Conservation (phyloP, 371 early-diverging fungal species). For the Apophysomyces sp. region DNA sequence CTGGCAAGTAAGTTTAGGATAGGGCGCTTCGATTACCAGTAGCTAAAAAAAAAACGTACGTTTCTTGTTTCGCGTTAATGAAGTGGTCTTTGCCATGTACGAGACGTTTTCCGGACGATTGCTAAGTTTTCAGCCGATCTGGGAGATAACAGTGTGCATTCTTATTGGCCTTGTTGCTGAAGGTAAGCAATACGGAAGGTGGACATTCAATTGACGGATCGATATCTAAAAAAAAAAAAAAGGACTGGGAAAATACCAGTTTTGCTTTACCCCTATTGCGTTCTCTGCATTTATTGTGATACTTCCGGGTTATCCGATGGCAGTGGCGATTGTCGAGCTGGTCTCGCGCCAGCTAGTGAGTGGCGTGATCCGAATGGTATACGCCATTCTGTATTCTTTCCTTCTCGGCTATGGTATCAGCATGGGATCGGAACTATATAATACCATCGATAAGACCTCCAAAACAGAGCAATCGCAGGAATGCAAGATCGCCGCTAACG, state of each 20-base stretch:
- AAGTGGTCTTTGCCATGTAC: constrained; percentile 44
- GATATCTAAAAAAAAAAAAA: neutral
- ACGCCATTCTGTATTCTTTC: constrained; percentile 77
- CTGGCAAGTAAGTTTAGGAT: constrained; percentile 41
- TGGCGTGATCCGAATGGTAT: constrained; percentile 81
- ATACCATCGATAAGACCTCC: constrained; percentile 28
- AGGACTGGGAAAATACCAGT: constrained; percentile 31
- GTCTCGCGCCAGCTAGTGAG: constrained; percentile 85
- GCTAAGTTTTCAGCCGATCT: constrained; percentile 52
- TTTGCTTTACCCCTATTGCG: constrained; percentile 53
- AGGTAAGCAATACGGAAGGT: too few species aligned
- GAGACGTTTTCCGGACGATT: constrained; percentile 40
- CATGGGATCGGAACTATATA: constrained; percentile 62
- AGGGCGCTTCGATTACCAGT: too few species aligned
- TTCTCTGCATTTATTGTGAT: constrained; percentile 58
- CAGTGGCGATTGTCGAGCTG: constrained; percentile 77
- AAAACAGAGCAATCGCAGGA: constrained; percentile 8
- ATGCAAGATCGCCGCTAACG: constrained; percentile 14
- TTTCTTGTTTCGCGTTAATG: too few species aligned
- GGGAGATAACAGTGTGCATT: constrained; percentile 71
- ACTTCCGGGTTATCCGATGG: constrained; percentile 74
- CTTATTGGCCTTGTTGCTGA: constrained; percentile 66
- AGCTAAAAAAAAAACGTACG: constrained; percentile 2
- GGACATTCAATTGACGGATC: too few species aligned
- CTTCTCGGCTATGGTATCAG: constrained; percentile 78